Evolutionary conservation across 2,329 filamentous ascomycete genomes (phyloP).

Genomic region (Aspergillus sp.): DNA sequence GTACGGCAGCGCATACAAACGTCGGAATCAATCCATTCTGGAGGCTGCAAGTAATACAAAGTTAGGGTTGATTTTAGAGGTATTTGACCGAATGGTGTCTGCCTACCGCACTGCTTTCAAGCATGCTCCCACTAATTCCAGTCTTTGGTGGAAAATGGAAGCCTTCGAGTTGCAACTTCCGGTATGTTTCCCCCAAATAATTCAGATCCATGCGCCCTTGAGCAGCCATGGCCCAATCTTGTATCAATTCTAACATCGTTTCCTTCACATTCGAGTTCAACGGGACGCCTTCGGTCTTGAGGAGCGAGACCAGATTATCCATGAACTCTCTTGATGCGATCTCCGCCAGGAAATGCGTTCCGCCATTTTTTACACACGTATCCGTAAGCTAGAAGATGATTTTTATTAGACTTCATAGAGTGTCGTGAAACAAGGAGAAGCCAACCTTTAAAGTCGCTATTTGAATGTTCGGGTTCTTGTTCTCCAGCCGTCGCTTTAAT

Average conservation of each 20-base stretch:
- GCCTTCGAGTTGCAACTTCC: slow-evolving; percentile 76
- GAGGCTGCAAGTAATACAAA: slow-evolving; percentile 59
- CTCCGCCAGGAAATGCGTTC: slow-evolving; percentile 89
- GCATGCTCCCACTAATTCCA: slow-evolving; percentile 91
- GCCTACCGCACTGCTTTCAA: slow-evolving; percentile 90
- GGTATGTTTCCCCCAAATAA: slow-evolving; percentile 89
- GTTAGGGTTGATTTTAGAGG: slow-evolving; percentile 11
- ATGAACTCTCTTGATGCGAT: slow-evolving; percentile 97
- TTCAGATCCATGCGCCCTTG: slow-evolving; percentile 78
- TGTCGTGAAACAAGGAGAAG: neutral
- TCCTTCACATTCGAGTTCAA: slow-evolving; percentile 81
- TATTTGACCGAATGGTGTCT: neutral
- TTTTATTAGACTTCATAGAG: slow-evolving; percentile 3
- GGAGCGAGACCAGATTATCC: slow-evolving; percentile 89
- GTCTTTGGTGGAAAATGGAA: slow-evolving; percentile 85
- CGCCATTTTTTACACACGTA: slow-evolving; percentile 98
- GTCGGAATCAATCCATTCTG: slow-evolving; percentile 96
- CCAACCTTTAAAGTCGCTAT: slow-evolving; percentile 86
- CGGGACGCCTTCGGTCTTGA: slow-evolving; percentile 74
- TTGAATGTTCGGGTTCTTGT: slow-evolving; percentile 97
- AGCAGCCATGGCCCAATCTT: slow-evolving; percentile 87
- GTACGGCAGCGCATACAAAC: slow-evolving; percentile 98
- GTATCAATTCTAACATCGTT: slow-evolving; percentile 91
- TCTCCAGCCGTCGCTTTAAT: slow-evolving; percentile 87
- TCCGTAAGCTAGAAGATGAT: slow-evolving; percentile 70